A percentile compares a stretch with the other conserved stretches of the same genome.
These are phyloP conservation scores for Stephania cephalantha DNA, from an alignment of 164 flowering plant species.

Conservation along the genomic window DNA sequence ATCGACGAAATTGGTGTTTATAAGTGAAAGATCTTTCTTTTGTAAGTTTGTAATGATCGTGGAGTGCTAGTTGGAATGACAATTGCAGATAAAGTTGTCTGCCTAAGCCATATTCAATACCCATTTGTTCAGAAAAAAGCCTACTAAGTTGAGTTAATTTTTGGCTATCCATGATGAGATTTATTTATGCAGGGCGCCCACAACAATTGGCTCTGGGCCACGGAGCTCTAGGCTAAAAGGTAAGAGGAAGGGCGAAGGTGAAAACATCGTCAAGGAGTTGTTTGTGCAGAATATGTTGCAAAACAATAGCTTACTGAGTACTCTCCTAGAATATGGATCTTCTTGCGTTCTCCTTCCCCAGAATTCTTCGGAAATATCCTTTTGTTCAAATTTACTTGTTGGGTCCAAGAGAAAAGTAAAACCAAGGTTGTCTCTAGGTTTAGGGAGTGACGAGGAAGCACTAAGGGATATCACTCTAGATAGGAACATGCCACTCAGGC, in stretches of 20 bases:
- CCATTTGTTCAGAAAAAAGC: no score
- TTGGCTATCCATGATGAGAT: neutral
- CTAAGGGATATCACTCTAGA: conserved; percentile 29
- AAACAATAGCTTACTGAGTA: conserved; percentile 61
- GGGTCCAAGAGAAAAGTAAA: conserved; percentile 44
- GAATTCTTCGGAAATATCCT: conserved; percentile 44
- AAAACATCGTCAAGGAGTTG: conserved; percentile 63
- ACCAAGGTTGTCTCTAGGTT: conserved; percentile 38
- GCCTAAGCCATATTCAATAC: no score
- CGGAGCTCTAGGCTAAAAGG: conserved; percentile 88
- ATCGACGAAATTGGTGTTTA: neutral
- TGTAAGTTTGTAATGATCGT: neutral
- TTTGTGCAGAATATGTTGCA: conserved; percentile 66
- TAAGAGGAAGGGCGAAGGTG: conserved; percentile 84
- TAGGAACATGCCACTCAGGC: conserved; percentile 25
- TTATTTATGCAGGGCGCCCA: conserved; percentile 46
- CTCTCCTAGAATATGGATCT: conserved; percentile 64
- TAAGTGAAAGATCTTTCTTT: neutral
- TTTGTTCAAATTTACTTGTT: conserved; percentile 39
- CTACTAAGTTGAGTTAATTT: neutral
- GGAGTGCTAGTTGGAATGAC: neutral
- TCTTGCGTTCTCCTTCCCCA: conserved; percentile 65
- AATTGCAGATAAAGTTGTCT: neutral
- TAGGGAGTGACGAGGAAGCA: conserved; percentile 40
- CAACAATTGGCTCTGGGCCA: conserved; percentile 43